phyloP scores from a whole-genome alignment of 1,284 basidiomycete genomes.

The Heterobasidion irregulare region DNA sequence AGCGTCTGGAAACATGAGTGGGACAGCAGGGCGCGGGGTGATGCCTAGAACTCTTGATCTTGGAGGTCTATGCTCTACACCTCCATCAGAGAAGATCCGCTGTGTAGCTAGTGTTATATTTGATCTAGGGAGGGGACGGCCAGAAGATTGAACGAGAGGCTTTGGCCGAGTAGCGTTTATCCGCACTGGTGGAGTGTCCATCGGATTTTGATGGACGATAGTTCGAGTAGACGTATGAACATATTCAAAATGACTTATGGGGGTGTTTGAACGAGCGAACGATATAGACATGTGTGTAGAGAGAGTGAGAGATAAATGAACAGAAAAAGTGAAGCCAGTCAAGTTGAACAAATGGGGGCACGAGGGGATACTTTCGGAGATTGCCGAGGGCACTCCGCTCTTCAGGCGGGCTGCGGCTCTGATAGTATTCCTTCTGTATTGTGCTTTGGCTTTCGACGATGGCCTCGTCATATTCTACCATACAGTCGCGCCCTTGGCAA shows the following conservation, averaged over 20 bases:
- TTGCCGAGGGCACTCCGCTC: background rate
- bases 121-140: background rate
- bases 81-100: background rate
- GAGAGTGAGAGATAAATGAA: background rate
- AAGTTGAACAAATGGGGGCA: background rate
- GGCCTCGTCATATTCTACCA: conserved; percentile 21
- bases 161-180: background rate
- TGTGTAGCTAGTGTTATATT: background rate
- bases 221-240: background rate
- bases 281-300: background rate
- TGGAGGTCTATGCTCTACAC: background rate
- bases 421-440: background rate
- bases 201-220: background rate
- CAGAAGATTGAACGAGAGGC: background rate
- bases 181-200: background rate
- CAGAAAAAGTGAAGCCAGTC: background rate
- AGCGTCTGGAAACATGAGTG: no score
- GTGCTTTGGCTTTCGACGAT: conserved; percentile 8
- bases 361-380: background rate
- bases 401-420: background rate
- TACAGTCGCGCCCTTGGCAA: conserved; percentile 52
- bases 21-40: background rate
- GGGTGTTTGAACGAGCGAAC: background rate
- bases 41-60: background rate
- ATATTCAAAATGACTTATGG: background rate